Base-by-base conservation (phyloP, 257 asterid genomes). In the Gentiana dahurica region DNA sequence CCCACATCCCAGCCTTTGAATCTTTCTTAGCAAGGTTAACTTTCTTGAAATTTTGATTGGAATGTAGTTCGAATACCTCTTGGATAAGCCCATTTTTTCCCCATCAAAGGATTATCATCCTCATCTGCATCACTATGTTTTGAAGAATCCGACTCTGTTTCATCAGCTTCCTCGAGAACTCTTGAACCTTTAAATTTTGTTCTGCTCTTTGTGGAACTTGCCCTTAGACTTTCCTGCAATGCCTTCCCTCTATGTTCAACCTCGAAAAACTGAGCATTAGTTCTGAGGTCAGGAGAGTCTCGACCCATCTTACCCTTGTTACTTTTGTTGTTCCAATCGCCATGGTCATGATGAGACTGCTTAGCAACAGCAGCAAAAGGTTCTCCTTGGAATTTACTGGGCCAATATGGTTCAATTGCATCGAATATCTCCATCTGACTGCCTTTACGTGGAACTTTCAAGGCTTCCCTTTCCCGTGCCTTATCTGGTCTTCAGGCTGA, bases 51-150 rank as follows among this genome's bases (percentile, higher is more conserved):
- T 74, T 72, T 35, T 63, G 67, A 36, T 77, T 78, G 72, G 70
- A 51, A 66, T 75, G 78, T 71, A 63, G 67, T 64, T 81, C 87
- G 69, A 68, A 75, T 74, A 58, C 94, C 88, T 59, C 79, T 68
- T 58, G 95, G 91, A 68, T 74, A 93, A 54, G 95, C 94, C 94
- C 85, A 84, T 76, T 93, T 93, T 80, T 96, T 93, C 84, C 95
- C 84, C 87, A 89, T 82, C 79, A 86, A 60, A 51, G 97, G 95
- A 71, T 89, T 89, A 67, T 80, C 83, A 59, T 84, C 92, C 47
- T 76, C 93, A 24, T 79, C 83, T 39, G 74, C 89, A 41, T 78
- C 82, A 67, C 83, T 68, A 58, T 83, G 90, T 64, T 75, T 95
- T 24, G 96, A 88, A 49, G 98, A 92, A 73, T 92, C 98, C 4